Evolutionary conservation across 441 rosid genomes (phyloP), one percentile per base, ranked within the genome.

Genomic region (Geranium incanum): DNA sequence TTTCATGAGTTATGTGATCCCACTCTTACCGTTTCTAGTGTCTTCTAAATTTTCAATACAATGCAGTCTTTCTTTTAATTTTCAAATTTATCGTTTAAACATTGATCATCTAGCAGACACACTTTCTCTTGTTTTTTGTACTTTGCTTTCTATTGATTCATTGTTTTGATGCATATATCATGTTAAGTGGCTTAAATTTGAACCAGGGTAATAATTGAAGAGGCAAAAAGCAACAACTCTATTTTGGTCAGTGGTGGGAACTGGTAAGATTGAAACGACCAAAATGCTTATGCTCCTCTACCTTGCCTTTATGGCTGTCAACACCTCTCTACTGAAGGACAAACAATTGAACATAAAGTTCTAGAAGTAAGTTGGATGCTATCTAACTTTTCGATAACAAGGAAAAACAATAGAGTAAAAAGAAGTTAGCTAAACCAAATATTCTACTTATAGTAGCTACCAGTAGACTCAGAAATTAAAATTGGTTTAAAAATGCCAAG

Each of bases 211-310:
- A 94, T 92, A 95, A 64, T 94, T 67, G 82, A 88, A 65, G 99
- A 92, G 78, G 77, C 84, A 41, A 94, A 89, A 79, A 90, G 97
- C 85, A 94, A 28, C 33, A 28, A 94, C 83, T 90, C 97, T 6
- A 94, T 94, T 84, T 87, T 94, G 81, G 99, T 92, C 75, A 94
- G 99, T 77, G 99, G 99, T 4, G 97, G 99, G 99, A 77, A 97
- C 99, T 5, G 99, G 99, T 67, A 94, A 94, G 84, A 94, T 97
- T 11, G 95, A 89, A 86, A 89, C 97, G 68, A 91, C 97, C 4
- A 91, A 91, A 79, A 91, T 91, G 97, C 97, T 94, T 79, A 92
- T 94, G 99, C 86, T 88, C 70, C 86, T 88, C 70, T 92, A 94
- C 77, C 99, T 94, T 23, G 97, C 99, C 39, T 94, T 84, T 78